A percentile compares a stretch with the other conserved stretches of the same genome.
These are phyloP conservation scores for Aspergillus quadricinctus DNA, from an alignment of 2,329 filamentous ascomycete genomes.

Conservation along the genomic window DNA sequence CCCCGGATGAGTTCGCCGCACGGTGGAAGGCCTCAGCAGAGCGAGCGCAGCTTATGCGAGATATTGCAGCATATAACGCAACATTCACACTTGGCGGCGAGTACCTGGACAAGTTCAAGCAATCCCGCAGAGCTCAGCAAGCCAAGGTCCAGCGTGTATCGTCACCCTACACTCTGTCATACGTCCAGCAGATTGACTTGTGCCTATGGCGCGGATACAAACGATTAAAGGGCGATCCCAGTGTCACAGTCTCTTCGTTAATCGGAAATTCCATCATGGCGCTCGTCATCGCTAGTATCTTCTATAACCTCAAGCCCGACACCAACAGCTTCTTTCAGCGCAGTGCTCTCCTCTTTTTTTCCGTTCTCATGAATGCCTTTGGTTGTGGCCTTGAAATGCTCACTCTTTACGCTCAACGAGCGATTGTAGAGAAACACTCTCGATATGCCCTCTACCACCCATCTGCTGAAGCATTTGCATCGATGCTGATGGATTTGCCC, in stretches of 20 bases:
- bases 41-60: constrained; percentile 29
- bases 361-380: constrained; percentile 77
- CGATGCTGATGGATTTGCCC: constrained; percentile 47
- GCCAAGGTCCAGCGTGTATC: constrained; percentile 49
- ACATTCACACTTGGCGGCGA: constrained; percentile 32
- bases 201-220: constrained; percentile 75
- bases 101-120: constrained; percentile 26
- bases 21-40: constrained; percentile 49
- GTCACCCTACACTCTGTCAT: constrained; percentile 78
- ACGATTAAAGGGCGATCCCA: constrained; percentile 68
- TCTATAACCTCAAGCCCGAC: constrained; percentile 65
- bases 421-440: constrained; percentile 17
- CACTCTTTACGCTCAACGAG: constrained; percentile 13
- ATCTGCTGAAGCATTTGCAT: constrained; percentile 5
- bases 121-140: constrained; percentile 32
- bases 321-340: constrained; percentile 70
- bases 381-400: constrained; percentile 61
- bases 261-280: constrained; percentile 66
- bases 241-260: constrained; percentile 60
- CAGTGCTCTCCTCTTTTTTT: constrained; percentile 76
- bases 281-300: constrained; percentile 71
- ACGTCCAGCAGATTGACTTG: constrained; percentile 65
- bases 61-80: constrained; percentile 25
- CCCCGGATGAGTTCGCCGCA: constrained; percentile 62
- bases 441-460: constrained; percentile 19